A percentile compares a stretch with the other conserved stretches of the same genome.
phyloP scores from a whole-genome alignment of 352 stramenopile species.

The Pythium monospermum region DNA sequence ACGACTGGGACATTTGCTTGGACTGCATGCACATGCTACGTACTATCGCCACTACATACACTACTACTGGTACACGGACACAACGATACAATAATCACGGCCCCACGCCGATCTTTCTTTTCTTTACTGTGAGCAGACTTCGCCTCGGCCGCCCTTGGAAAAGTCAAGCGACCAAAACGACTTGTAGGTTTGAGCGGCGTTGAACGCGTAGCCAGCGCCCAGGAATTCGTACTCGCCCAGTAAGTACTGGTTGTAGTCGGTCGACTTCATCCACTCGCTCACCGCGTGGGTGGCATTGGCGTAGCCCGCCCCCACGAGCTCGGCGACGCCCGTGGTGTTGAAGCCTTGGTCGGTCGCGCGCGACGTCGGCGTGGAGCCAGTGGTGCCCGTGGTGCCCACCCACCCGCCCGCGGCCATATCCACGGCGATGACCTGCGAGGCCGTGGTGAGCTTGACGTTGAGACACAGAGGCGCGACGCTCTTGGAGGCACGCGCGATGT shows the following conservation, averaged over 20 bases:
- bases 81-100: background rate
- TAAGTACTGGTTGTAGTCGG: slow-evolving; percentile 14
- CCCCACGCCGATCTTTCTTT: no score
- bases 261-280: slow-evolving; percentile 20
- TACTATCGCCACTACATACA: no score
- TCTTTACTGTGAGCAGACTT: slow-evolving; percentile 16
- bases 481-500: slow-evolving; percentile 6
- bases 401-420: slow-evolving; percentile 21
- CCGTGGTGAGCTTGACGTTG: slow-evolving; percentile 25
- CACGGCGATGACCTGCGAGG: slow-evolving; percentile 20
- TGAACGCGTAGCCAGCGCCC: slow-evolving; percentile 23
- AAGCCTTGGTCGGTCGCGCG: slow-evolving; percentile 20
- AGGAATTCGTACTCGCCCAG: slow-evolving; percentile 30
- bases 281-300: slow-evolving; percentile 12
- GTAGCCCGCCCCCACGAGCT: slow-evolving; percentile 28
- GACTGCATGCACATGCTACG: no score
- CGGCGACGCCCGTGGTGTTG: slow-evolving; percentile 28
- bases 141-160: slow-evolving; percentile 1
- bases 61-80: no score
- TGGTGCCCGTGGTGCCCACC: slow-evolving; percentile 13
- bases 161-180: slow-evolving; percentile 31
- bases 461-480: slow-evolving; percentile 9
- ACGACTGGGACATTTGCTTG: no score
- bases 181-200: slow-evolving; percentile 21
- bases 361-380: slow-evolving; percentile 18